Evolutionary conservation across 2,329 filamentous ascomycete genomes (phyloP).

Genomic region (Claviceps sp.): DNA sequence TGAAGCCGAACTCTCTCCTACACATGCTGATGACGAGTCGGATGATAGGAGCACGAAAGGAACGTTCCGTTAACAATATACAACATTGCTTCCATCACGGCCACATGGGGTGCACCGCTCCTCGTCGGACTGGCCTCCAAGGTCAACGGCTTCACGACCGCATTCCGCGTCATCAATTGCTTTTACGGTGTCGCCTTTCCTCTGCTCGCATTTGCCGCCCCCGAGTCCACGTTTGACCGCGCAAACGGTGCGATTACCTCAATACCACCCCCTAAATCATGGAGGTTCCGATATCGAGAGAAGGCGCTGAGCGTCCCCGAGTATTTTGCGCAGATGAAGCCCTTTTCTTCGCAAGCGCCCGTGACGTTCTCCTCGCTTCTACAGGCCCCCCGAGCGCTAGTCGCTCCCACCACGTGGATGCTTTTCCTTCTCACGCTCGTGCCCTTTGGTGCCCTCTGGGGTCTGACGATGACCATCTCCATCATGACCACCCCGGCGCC

Average conservation of each 20-base stretch:
- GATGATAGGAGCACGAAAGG: slow-evolving; percentile 35
- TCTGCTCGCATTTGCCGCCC: slow-evolving; percentile 31
- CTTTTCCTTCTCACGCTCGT: slow-evolving; percentile 31
- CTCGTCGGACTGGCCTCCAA: slow-evolving; percentile 36
- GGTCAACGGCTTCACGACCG: slow-evolving; percentile 27
- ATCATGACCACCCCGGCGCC: slow-evolving; percentile 33
- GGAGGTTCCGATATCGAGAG: slow-evolving; percentile 15
- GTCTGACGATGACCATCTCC: slow-evolving; percentile 29
- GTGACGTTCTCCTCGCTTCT: slow-evolving; percentile 20
- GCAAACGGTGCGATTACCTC: slow-evolving; percentile 12
- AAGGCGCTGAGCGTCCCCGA: slow-evolving; percentile 19
- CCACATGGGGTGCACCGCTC: slow-evolving; percentile 41
- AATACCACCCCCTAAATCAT: slow-evolving; percentile 9
- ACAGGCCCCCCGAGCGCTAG: slow-evolving; percentile 33
- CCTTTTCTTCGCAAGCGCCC: slow-evolving; percentile 22
- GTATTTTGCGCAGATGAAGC: slow-evolving; percentile 28
- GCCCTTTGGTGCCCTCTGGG: slow-evolving; percentile 34
- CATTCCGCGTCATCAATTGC: slow-evolving; percentile 37
- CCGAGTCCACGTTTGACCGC: slow-evolving; percentile 40
- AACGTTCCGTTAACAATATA: slow-evolving; percentile 29
- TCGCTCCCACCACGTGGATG: slow-evolving; percentile 35
- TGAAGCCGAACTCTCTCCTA: neutral
- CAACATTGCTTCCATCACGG: slow-evolving; percentile 28
- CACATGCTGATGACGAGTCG: neutral
- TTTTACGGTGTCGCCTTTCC: slow-evolving; percentile 34